These are phyloP conservation scores for Oryza meridionalis DNA, from an alignment of 176 grass and related monocot genomes.

Conservation along the genomic window DNA sequence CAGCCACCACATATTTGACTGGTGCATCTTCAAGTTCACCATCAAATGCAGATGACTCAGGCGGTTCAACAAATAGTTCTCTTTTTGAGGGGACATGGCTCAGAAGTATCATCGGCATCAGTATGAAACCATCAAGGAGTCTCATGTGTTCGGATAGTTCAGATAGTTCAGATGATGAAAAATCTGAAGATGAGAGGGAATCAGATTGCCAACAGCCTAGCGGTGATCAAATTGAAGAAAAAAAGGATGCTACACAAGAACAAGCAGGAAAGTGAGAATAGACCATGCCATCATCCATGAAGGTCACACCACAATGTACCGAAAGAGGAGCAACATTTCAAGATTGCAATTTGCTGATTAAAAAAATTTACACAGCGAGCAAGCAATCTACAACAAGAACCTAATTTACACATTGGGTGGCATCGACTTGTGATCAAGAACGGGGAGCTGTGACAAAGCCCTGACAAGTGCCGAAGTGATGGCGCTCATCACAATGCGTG, in stretches of 20 bases:
- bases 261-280: constrained; percentile 13
- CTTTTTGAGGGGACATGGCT: constrained; percentile 46
- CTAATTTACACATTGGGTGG: constrained; percentile 25
- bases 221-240: neutral
- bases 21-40: constrained; percentile 39
- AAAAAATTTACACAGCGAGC: neutral
- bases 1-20: constrained; percentile 48
- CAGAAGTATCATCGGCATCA: constrained; percentile 44
- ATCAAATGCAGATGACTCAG: constrained; percentile 31
- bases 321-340: constrained; percentile 43
- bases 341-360: constrained; percentile 34
- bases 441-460: constrained; percentile 37
- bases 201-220: constrained; percentile 1
- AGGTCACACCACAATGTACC: constrained; percentile 2
- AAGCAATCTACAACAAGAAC: neutral
- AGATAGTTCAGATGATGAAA: constrained; percentile 35
- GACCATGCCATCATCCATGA: constrained; percentile 29
- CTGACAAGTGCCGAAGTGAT: constrained; percentile 40
- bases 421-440: constrained; percentile 52
- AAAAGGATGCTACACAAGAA: constrained; percentile 16
- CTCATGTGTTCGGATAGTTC: constrained; percentile 1
- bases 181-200: constrained; percentile 27
- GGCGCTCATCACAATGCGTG: constrained; percentile 39
- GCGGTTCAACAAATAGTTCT: constrained; percentile 33
- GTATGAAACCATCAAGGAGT: constrained; percentile 52